A percentile compares a stretch with the other conserved stretches of the same genome.
Conservation (phyloP, 2,329 filamentous ascomycete species). For the Emericellopsis cladophorae region DNA sequence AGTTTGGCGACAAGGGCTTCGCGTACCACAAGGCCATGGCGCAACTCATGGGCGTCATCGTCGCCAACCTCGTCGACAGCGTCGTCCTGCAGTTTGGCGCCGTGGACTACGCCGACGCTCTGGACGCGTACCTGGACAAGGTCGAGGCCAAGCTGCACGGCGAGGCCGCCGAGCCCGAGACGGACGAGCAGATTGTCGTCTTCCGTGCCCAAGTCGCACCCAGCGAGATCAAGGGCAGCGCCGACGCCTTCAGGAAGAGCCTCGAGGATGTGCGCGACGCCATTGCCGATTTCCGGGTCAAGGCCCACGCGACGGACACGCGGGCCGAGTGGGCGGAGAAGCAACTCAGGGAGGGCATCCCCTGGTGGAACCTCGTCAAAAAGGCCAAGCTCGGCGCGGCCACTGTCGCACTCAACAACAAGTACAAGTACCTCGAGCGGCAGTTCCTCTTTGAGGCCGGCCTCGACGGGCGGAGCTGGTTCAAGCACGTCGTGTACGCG, state of each 20-base stretch:
- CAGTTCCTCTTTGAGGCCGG: constrained; percentile 66
- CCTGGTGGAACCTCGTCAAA: constrained; percentile 69
- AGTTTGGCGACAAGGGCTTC: constrained; percentile 59
- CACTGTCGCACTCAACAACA: constrained; percentile 57
- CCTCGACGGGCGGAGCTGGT: constrained; percentile 72
- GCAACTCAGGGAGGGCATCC: constrained; percentile 39
- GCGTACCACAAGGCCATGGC: constrained; percentile 55
- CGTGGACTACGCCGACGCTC: constrained; percentile 47
- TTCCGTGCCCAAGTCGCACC: constrained; percentile 12
- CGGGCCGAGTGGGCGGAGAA: constrained; percentile 25
- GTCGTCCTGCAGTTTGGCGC: constrained; percentile 53
- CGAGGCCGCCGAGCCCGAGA: constrained; percentile 7
- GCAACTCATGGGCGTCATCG: constrained; percentile 49
- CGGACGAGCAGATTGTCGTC: constrained; percentile 16
- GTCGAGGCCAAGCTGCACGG: constrained; percentile 35
- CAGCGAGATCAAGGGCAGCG: constrained; percentile 17
- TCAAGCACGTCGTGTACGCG: constrained; percentile 90
- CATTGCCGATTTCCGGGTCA: constrained; percentile 21
- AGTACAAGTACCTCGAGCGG: constrained; percentile 76
- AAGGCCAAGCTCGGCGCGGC: constrained; percentile 50
- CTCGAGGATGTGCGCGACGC: constrained; percentile 24
- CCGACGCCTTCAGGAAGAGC: constrained; percentile 23
- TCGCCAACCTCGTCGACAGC: constrained; percentile 47
- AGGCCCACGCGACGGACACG: constrained; percentile 31
- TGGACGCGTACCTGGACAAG: constrained; percentile 38